Conservation (phyloP, 2,329 filamentous ascomycete species). For the Talaromyces sp. region DNA sequence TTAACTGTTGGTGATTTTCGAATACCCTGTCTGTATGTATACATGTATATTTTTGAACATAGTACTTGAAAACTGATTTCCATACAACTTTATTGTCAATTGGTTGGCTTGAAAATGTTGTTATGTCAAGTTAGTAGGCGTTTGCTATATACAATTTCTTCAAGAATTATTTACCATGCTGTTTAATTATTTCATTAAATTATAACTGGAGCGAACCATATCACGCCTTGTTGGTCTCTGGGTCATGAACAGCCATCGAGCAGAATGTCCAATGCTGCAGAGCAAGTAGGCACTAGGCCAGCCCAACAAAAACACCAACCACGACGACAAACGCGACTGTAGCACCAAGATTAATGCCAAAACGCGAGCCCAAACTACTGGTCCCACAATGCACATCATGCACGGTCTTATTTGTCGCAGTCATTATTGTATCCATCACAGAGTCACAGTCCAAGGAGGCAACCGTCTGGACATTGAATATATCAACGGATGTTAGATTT, state of each 20-base stretch:
- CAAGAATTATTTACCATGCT: neutral
- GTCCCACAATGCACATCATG: neutral
- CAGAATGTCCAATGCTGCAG: too few relatives aligned
- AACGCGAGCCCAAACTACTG: neutral
- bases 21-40: neutral
- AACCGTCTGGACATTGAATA: neutral
- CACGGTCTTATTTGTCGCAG: neutral
- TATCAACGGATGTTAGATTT: neutral
- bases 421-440: neutral
- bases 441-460: neutral
- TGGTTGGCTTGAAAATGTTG: too few relatives aligned
- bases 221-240: too few relatives aligned
- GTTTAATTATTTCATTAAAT: neutral
- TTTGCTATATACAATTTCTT: too few relatives aligned
- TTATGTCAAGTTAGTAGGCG: too few relatives aligned
- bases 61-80: neutral
- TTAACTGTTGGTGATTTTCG: neutral
- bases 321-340: neutral
- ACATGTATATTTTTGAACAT: neutral
- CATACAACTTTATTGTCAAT: too few relatives aligned
- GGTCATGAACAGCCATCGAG: too few relatives aligned
- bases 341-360: neutral
- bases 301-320: neutral
- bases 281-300: neutral
- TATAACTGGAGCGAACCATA: too few relatives aligned